Conservation (phyloP, 768 basidiomycete genomes). For the Fibroporia radiculosa region DNA sequence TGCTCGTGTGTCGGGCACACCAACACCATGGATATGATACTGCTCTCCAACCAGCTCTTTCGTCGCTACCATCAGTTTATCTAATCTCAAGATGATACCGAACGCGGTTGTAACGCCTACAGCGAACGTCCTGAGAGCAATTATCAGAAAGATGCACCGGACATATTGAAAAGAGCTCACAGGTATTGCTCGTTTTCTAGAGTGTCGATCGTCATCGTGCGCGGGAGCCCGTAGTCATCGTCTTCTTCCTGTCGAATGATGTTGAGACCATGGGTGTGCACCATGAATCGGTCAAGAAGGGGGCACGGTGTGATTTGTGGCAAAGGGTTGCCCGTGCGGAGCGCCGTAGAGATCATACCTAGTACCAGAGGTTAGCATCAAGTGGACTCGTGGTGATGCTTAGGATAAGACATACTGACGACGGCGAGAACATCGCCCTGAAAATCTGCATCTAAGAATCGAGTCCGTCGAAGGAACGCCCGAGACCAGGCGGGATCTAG, state of each 20-base stretch:
- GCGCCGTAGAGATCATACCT: constrained; percentile 73
- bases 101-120: constrained; percentile 68
- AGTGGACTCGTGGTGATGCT: background rate
- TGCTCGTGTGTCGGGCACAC: constrained; percentile 14
- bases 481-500: constrained; percentile 72
- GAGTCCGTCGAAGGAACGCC: constrained; percentile 67
- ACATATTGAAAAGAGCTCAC: constrained; percentile 33
- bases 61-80: constrained; percentile 70
- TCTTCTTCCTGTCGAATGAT: constrained; percentile 65
- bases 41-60: constrained; percentile 87
- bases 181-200: constrained; percentile 74
- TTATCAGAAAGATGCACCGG: background rate
- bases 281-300: constrained; percentile 38
- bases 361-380: background rate
- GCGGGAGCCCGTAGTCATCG: constrained; percentile 68
- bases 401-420: constrained; percentile 42
- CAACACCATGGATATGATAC: constrained; percentile 74
- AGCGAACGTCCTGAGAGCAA: constrained; percentile 46
- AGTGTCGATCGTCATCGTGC: constrained; percentile 62
- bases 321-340: constrained; percentile 66
- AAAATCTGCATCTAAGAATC: constrained; percentile 72
- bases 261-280: constrained; percentile 48
- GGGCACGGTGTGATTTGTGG: constrained; percentile 86
- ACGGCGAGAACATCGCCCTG: constrained; percentile 82
- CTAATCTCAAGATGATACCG: constrained; percentile 63